These are phyloP conservation scores for Kodamaea hsintzibuensis DNA, from an alignment of 805 yeast genomes.

Conservation along the genomic window DNA sequence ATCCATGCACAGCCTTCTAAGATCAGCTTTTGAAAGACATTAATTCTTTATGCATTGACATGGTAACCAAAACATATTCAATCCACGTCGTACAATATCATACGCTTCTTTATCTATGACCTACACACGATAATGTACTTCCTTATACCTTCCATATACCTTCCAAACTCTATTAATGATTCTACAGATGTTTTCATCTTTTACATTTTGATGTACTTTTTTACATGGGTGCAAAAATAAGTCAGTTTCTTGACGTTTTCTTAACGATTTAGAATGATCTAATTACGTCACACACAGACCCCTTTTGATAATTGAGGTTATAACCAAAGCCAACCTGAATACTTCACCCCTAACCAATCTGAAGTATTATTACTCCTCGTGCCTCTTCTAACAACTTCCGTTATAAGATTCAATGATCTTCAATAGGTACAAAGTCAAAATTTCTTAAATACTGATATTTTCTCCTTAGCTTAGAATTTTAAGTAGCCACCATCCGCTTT, in stretches of 20 bases:
- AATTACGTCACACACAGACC: conserved; percentile 2
- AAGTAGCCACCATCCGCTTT: not conserved
- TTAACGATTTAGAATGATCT: not conserved
- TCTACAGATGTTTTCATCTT: not conserved
- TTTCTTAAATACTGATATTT: not conserved
- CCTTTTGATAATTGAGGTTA: not conserved
- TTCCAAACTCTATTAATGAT: not conserved
- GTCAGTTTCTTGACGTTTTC: not conserved
- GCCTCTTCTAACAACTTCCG: not conserved
- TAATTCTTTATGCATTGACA: not conserved
- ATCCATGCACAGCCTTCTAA: no score
- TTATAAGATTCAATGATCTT: not conserved
- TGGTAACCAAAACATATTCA: not conserved
- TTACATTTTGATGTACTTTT: not conserved
- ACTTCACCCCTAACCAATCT: not conserved
- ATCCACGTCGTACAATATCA: no score
- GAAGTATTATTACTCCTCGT: not conserved
- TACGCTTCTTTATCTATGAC: no score
- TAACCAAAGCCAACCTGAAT: not conserved
- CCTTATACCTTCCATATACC: no score
- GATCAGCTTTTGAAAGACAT: no score
- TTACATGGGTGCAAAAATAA: not conserved
- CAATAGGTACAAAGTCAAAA: not conserved
- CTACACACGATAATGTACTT: no score
- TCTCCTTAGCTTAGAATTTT: not conserved